Percentiles rank a stretch among this genome's conserved stretches.
Conservation (phyloP, 345 rosid genomes). For the Lepidium aucheri region DNA sequence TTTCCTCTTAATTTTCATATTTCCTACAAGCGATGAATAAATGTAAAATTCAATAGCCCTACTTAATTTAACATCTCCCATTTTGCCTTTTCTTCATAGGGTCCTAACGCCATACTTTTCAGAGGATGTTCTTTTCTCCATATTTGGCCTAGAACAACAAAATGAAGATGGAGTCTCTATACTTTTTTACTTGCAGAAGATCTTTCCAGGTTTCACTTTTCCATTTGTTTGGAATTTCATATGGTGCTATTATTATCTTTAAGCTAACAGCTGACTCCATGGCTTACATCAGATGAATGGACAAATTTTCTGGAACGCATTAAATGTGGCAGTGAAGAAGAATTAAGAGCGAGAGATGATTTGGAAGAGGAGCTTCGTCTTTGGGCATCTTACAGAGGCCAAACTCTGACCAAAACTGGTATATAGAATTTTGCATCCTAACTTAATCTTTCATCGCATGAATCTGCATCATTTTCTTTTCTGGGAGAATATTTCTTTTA, state of each 20-base stretch:
- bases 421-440: conserved; percentile 5
- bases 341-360: conserved; percentile 32
- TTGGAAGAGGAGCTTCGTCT: conserved; percentile 57
- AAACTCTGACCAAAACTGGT: conserved; percentile 82
- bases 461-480: background rate
- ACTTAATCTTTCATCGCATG: background rate
- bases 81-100: conserved; percentile 31
- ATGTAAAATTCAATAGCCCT: background rate
- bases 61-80: background rate
- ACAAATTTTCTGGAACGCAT: conserved; percentile 61
- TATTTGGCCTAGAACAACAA: conserved; percentile 38
- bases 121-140: conserved; percentile 70
- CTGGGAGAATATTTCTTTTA: background rate
- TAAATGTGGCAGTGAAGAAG: conserved; percentile 39
- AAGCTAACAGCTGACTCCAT: conserved; percentile 16
- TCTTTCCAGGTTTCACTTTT: conserved; percentile 58
- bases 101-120: conserved; percentile 71
- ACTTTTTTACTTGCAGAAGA: conserved; percentile 74
- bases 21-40: background rate
- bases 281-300: conserved; percentile 59
- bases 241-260: background rate
- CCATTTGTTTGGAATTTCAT: background rate
- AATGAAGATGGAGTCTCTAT: conserved; percentile 87
- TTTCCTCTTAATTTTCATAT: background rate
- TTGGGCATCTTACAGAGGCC: conserved; percentile 85